Base-by-base conservation (phyloP, 306 rosid species). In the Pterocarpus macrocarpus region DNA sequence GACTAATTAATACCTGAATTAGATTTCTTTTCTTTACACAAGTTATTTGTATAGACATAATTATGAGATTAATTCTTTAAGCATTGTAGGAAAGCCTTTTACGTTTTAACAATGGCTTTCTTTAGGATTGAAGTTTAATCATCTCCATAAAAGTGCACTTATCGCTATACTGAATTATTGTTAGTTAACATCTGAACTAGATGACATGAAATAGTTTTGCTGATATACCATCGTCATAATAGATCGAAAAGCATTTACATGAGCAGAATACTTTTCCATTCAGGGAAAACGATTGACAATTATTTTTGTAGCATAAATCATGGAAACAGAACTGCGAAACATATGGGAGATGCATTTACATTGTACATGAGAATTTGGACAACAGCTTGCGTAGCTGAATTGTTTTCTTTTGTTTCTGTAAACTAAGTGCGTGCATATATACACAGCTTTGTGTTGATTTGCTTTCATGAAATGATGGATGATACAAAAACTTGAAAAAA, bases 271-370 rank as follows among this genome's bases (percentile, higher is more conserved):
- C 38, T 11, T 70, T 69, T 17, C 30, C 64, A 61, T 34, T 73
- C 68, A 62, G 52, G 41, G 77, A 80, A 77, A 68, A 32, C 32
- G 76, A 58, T 64, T 64, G 58, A 14, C 12, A 71, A 50, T 45
- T 34, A 47, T 13, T 38, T 43, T 22, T 71, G 65, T 13, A 62
- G 35, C 67, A 74, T 56, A 58, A 44, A 58, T 73, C 22, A 22
- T 82, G 65, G 66, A 30, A 69, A 52, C 77, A 76, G 72, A 72
- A 43, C 39, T 33, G 64, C 76, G 45, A 75, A 68, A 69, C 66
- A 81, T 36, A 55, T 56, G 69, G 80, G 12, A 53, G 28, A 53
- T 52, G 73, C 44, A 52, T 55, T 49, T 64, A 8, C 72, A 3
- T 35, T 55, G 45, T 59, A 17, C 69, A 69, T 57, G 63, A 32